Base-by-base conservation (phyloP, 257 asterid species). In the Scutellaria baicalensis region DNA sequence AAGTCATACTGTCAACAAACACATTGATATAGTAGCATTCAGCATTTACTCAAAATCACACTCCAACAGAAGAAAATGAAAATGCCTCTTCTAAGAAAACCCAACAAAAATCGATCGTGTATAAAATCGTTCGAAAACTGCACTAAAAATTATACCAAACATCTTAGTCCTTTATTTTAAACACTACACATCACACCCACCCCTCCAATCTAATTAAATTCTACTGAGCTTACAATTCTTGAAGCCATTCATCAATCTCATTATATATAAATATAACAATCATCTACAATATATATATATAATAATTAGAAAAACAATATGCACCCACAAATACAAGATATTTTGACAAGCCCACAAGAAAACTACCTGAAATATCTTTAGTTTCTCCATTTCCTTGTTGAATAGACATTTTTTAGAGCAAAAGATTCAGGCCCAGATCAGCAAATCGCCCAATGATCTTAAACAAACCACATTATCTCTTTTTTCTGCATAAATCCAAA, bases 381-480 rank as follows among this genome's bases (percentile, higher is more conserved):
- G 80, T 57, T 59, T 76, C 74, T 43, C 56, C 38, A 10, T 78
- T 72, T 45, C 68, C 86, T 69, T 76, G 78, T 55, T 79, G 75
- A 61, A 72, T 51, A 56, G 86, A 79, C 86, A 84, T 84, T 51
- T 66, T 66, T 71, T 10, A 62, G 75, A 40, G 44, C 65, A 39
- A 17, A 52, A 75, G 33, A 23, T 63, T 62, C 74, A 59, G 64
- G 51, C 73, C 77, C 66, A 47, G 66, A 54, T 80, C 78, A 71
- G 11, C 66, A 81, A 78, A 69, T 59, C 45, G 48, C 65, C 65
- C 58, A 55, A 74, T 44, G 68, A 60, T 73, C 75, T 48, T 66
- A 68, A 69, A 70, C 27, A 71, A 59, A 33, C 78, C 78, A 70
- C 70, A 47, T 73, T 67, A 47, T 65, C 72, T 61, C 57, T 20